A percentile compares a stretch with the other conserved stretches of the same genome.
These are phyloP conservation scores for Neofusicoccum umdonicola DNA, from an alignment of 2,329 filamentous ascomycete species.

Conservation along the genomic window DNA sequence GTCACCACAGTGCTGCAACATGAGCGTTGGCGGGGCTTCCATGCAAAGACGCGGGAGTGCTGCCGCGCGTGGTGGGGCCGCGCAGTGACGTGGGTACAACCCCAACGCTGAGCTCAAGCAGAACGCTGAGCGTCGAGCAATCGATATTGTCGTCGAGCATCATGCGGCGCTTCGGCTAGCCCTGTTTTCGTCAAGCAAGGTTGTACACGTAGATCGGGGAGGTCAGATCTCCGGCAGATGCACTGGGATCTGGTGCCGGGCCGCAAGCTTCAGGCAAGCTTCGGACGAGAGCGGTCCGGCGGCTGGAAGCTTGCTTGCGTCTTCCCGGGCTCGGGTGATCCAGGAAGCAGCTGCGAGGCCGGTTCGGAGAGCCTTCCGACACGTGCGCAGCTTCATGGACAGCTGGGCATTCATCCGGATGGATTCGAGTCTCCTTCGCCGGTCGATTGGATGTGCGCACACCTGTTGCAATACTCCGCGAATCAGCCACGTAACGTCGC, in stretches of 20 bases:
- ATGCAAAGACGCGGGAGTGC: not conserved
- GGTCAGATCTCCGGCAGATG: constrained; percentile 4
- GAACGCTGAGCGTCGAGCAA: not conserved
- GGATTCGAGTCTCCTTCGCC: too few relatives aligned
- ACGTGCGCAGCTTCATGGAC: not conserved
- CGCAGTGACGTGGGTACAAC: not conserved
- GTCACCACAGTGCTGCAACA: too few relatives aligned
- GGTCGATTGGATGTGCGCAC: too few relatives aligned
- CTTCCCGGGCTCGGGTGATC: not conserved
- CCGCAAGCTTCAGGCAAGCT: not conserved
- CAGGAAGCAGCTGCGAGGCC: not conserved
- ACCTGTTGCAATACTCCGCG: too few relatives aligned
- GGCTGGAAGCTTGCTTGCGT: not conserved
- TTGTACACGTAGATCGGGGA: not conserved
- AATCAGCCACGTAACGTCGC: too few relatives aligned
- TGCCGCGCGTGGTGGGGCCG: constrained; percentile 3
- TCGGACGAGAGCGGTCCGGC: not conserved
- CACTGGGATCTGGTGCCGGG: constrained; percentile 3
- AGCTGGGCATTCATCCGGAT: too few relatives aligned
- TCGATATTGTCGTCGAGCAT: not conserved
- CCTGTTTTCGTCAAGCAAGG: not conserved
- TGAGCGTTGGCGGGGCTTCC: not conserved
- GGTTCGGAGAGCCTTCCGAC: not conserved
- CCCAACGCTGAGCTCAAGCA: not conserved
- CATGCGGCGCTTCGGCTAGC: not conserved